Evolutionary conservation across 2,329 filamentous ascomycete genomes (phyloP), one percentile per base, ranked within the genome.

Genomic region (Nemania sp.): DNA sequence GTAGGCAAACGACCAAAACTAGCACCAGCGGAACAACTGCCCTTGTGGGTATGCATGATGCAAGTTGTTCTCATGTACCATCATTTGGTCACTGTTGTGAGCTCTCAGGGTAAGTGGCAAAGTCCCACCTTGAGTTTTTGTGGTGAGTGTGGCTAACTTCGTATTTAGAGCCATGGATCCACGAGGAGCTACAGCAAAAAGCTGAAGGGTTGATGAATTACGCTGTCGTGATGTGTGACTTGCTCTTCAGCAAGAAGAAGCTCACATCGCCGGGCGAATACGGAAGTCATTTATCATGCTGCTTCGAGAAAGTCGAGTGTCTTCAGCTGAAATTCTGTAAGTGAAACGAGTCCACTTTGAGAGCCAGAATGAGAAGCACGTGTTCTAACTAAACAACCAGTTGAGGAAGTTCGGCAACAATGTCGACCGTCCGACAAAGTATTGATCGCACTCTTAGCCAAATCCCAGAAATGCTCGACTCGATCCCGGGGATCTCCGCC

Each of bases 31-130:
- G 66, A 62, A 53, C 75, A 74, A 50, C 69, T 81, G 59, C 75
- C 77, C n/a, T 66, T 82, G 20, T 83, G 80, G 79, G 77, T 75
- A 15, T 77, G 76, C 67, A 69, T 81, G 68, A 82, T 81, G 80
- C 78, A 81, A 62, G 69, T 82, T 57, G 78, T 83, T 45, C 72
- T 82, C 42, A 77, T 81, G 66, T 82, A 83, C 62, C 76, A 77
- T 20, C 78, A 81, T 54, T 69, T 81, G 48, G 70, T 75, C 57
- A 68, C 42, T 5, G 58, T 67, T 21, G 54, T 60, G 42, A 61
- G 57, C 53, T 63, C 57, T 20, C 55, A 65, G 63, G 68, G 69
- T 71, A 69, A 45, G 51, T 15, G 35, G 13, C 20, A 29, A 40
- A 6, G 39, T 35, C 43, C 43, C 13, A 12, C n/a, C 25, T 29